Evolutionary conservation across 495 filamentous ascomycete genomes (phyloP).

Genomic region (Penicillium egyptiacum): DNA sequence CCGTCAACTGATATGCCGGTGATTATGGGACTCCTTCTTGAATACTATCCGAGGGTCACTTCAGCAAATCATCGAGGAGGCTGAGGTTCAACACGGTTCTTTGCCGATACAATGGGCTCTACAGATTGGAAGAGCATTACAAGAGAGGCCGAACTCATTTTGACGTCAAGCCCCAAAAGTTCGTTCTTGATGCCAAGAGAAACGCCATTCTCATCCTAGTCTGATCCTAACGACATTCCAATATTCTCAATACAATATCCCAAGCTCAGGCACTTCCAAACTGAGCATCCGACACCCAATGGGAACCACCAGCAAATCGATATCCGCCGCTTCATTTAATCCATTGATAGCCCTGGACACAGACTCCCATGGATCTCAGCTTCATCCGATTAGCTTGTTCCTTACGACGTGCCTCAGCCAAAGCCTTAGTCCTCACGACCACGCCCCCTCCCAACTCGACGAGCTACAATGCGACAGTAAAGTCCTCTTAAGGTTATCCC

Average conservation of each 20-base stretch:
- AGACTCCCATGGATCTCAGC: too few relatives aligned
- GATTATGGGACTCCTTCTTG: constrained; percentile 22
- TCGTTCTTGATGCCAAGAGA: constrained; percentile 21
- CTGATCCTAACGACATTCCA: too few relatives aligned
- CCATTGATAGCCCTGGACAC: too few relatives aligned
- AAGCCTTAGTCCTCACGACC: constrained; percentile 67
- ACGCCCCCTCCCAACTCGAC: constrained; percentile 60
- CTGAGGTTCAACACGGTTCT: constrained; percentile 3
- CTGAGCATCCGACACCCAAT: too few relatives aligned
- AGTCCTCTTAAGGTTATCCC: constrained; percentile 60
- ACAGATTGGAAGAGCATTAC: constrained; percentile 16
- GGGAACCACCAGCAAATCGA: too few relatives aligned
- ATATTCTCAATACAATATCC: too few relatives aligned
- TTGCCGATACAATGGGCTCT: constrained; percentile 19
- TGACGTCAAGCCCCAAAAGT: constrained; percentile 28
- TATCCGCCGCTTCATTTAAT: too few relatives aligned
- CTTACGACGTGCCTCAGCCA: too few relatives aligned
- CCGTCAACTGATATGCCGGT: constrained; percentile 9
- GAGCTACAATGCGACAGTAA: constrained; percentile 62
- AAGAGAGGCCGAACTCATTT: constrained; percentile 16
- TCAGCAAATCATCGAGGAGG: constrained; percentile 8
- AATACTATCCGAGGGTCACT: constrained; percentile 25
- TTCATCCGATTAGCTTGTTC: too few relatives aligned
- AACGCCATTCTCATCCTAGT: constrained; percentile 26
- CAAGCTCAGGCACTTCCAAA: too few relatives aligned